phyloP scores from a whole-genome alignment of 2,329 filamentous ascomycete species.

The Arthrobotrys sphaeroides region DNA sequence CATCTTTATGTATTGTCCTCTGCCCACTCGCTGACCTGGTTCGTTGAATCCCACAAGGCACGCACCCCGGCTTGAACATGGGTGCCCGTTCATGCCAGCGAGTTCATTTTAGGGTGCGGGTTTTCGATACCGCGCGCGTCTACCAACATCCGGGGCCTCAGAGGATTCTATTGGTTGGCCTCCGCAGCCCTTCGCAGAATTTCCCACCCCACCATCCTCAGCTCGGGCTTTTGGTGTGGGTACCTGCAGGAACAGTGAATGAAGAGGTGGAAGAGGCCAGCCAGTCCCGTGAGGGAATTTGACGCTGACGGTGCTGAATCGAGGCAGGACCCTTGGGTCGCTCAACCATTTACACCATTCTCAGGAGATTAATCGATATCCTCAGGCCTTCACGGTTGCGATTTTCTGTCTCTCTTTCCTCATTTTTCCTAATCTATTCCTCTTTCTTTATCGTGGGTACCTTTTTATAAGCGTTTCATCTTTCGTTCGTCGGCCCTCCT shows the following conservation, averaged over 20 bases:
- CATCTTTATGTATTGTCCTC: constrained; percentile 35
- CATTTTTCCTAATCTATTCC: neutral
- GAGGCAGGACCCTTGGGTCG: constrained; percentile 1
- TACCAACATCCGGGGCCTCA: neutral
- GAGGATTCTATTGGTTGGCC: constrained; percentile 30
- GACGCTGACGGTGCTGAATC: constrained; percentile 28
- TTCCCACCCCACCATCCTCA: constrained; percentile 12
- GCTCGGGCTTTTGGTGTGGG: neutral
- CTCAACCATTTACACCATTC: neutral
- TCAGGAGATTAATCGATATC: constrained; percentile 17
- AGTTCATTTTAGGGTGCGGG: constrained; percentile 16
- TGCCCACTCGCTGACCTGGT: neutral
- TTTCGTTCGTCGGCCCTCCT: neutral
- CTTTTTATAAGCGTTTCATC: neutral
- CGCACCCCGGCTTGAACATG: neutral
- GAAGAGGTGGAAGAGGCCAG: neutral
- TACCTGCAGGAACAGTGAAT: constrained; percentile 30
- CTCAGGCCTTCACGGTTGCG: constrained; percentile 5
- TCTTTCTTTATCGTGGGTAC: constrained; percentile 15
- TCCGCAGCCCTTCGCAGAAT: constrained; percentile 17
- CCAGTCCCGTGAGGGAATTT: constrained; percentile 47
- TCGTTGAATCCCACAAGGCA: neutral
- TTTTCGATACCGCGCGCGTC: constrained; percentile 47
- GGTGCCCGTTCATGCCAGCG: neutral
- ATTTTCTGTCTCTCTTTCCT: neutral